These are phyloP conservation scores for Ceratobasidium sp. DNA, from an alignment of 1,284 basidiomycete species.

Conservation along the genomic window DNA sequence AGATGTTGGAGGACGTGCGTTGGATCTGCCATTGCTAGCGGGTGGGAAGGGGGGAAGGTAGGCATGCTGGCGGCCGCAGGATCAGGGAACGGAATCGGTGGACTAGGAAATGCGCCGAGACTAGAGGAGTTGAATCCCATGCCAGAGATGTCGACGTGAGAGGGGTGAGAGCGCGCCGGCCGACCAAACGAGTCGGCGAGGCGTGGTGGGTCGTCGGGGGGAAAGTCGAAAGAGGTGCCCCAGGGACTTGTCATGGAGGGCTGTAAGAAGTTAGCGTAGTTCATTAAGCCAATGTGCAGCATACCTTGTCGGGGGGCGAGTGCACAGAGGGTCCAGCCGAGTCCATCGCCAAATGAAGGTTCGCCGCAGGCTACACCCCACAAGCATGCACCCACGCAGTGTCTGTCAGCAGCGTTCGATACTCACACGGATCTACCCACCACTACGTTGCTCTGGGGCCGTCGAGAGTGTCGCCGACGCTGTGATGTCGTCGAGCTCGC, in stretches of 20 bases:
- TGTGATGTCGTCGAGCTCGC: not conserved
- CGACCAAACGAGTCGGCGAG: conserved; percentile 20
- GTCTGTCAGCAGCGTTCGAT: not conserved
- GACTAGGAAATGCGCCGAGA: conserved; percentile 17
- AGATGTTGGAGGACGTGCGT: conserved; percentile 25
- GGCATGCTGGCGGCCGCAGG: conserved; percentile 4
- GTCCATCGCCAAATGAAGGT: conserved; percentile 28
- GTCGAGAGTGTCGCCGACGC: not conserved
- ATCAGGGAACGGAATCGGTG: conserved; percentile 18
- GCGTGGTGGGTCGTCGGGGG: conserved; percentile 11
- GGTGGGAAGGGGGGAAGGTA: conserved; percentile 7
- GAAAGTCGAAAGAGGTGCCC: not conserved
- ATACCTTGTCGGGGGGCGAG: conserved; percentile 26
- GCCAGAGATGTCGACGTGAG: conserved; percentile 1
- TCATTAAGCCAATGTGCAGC: not conserved
- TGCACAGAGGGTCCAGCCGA: conserved; percentile 15
- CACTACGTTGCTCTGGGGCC: too few species aligned
- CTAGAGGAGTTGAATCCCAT: not conserved
- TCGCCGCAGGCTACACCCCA: not conserved
- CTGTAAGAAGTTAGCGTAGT: not conserved
- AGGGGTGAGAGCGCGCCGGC: not conserved
- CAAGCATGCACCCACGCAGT: conserved; percentile 2
- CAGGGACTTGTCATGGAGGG: not conserved
- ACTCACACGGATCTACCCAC: too few species aligned
- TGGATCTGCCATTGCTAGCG: conserved; percentile 31